These are phyloP conservation scores for Xerocomus cyaneibrunnescens DNA, from an alignment of 1,284 basidiomycete genomes.

Conservation along the genomic window DNA sequence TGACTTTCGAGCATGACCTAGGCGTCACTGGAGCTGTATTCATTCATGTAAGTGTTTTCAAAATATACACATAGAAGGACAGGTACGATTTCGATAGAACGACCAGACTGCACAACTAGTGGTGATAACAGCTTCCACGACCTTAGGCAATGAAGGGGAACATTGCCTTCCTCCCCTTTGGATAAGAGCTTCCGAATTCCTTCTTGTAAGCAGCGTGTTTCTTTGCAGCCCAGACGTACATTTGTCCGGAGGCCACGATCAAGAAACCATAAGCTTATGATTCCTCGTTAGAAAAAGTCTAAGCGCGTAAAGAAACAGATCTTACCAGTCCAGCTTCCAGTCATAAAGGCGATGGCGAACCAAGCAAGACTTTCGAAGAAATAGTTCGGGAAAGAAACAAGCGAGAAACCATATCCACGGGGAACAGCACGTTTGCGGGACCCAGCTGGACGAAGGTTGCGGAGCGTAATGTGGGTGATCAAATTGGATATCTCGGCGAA, in stretches of 20 bases:
- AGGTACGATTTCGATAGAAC: background rate
- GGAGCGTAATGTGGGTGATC: constrained; percentile 79
- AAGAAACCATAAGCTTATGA: constrained; percentile 70
- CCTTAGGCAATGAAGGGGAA: constrained; percentile 59
- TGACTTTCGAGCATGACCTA: too few relatives aligned
- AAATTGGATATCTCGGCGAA: constrained; percentile 89
- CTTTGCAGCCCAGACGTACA: constrained; percentile 89
- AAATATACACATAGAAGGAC: background rate
- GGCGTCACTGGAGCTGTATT: too few relatives aligned
- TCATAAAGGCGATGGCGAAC: constrained; percentile 75
- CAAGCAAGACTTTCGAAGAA: constrained; percentile 89
- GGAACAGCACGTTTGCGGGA: constrained; percentile 84
- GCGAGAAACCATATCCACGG: constrained; percentile 81
- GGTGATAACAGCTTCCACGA: background rate
- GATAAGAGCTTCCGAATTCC: constrained; percentile 90
- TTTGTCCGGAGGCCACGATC: constrained; percentile 65
- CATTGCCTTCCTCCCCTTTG: constrained; percentile 73
- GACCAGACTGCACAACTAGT: background rate
- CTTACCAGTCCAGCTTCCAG: constrained; percentile 76
- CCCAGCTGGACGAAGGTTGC: constrained; percentile 79
- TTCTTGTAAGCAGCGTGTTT: constrained; percentile 92
- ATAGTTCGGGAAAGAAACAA: constrained; percentile 93
- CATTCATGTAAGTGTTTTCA: too few relatives aligned
- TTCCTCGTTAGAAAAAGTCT: constrained; percentile 7
- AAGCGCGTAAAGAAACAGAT: background rate